phyloP scores from a whole-genome alignment of 2,329 filamentous ascomycete genomes.

The Juglanconis oblonga region DNA sequence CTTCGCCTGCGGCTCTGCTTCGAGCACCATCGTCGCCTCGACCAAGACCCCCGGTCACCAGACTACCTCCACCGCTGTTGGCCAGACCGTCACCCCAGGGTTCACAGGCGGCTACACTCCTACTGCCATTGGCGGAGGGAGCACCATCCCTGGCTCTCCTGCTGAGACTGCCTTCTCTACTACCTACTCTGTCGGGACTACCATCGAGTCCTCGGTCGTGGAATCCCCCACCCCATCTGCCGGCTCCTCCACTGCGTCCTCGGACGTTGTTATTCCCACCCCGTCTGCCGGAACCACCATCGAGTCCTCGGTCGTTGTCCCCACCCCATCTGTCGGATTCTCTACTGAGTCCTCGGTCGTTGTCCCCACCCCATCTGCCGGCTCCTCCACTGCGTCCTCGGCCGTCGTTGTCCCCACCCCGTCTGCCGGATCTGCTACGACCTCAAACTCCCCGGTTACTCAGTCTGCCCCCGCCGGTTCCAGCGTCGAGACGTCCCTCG shows the following conservation, averaged over 20 bases:
- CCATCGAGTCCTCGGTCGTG: slow-evolving; percentile 9
- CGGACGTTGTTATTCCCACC: slow-evolving; percentile 6
- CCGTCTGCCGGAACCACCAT: slow-evolving; percentile 16
- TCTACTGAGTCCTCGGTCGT: slow-evolving; percentile 8
- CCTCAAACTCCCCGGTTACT: slow-evolving; percentile 6
- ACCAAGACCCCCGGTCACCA: not conserved
- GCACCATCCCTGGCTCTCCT: not conserved
- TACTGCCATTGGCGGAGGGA: too few relatives aligned
- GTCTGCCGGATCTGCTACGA: slow-evolving; percentile 11
- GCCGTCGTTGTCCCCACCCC: slow-evolving; percentile 16
- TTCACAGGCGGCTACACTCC: too few relatives aligned
- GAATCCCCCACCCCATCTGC: slow-evolving; percentile 12
- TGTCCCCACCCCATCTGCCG: slow-evolving; percentile 10
- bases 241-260: not conserved
- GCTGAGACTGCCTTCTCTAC: not conserved
- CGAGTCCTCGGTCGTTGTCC: slow-evolving; percentile 6
- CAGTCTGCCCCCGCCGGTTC: slow-evolving; percentile 7
- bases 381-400: not conserved
- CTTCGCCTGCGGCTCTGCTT: slow-evolving; percentile 64
- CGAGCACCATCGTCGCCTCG: slow-evolving; percentile 18
- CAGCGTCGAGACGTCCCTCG: slow-evolving; percentile 6
- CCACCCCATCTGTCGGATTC: slow-evolving; percentile 17
- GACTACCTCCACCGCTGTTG: not conserved
- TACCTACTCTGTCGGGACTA: slow-evolving; percentile 8
- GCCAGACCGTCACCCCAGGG: not conserved